Percentiles rank a stretch among this genome's conserved stretches.
These are phyloP conservation scores for Lecanosticta acicola DNA, from an alignment of 2,329 filamentous ascomycete species.

Conservation along the genomic window DNA sequence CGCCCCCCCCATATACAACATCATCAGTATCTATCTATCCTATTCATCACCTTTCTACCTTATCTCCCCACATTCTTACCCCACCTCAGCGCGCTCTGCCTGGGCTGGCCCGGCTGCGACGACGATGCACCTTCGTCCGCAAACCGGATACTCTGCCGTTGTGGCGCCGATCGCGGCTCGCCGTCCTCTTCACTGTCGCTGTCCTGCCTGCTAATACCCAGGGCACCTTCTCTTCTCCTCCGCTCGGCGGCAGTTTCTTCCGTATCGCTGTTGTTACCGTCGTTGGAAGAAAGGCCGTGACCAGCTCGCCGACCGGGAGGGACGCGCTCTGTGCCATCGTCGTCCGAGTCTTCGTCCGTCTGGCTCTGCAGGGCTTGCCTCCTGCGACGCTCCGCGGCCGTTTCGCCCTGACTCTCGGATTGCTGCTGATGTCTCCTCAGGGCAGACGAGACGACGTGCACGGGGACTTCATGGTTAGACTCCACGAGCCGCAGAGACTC, in stretches of 20 bases:
- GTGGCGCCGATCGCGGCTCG: conserved; percentile 8
- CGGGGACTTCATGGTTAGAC: conserved; percentile 43
- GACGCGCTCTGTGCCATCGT: conserved; percentile 36
- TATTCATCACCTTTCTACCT: no score
- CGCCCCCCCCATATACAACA: no score
- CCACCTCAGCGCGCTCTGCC: conserved; percentile 29
- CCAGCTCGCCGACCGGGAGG: conserved; percentile 23
- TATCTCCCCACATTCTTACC: conserved; percentile 27
- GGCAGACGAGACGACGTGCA: conserved; percentile 40
- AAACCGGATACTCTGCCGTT: conserved; percentile 23
- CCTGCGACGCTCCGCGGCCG: conserved; percentile 41
- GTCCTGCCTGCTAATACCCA: conserved; percentile 51
- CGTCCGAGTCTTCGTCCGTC: conserved; percentile 33
- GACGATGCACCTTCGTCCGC: conserved; percentile 19
- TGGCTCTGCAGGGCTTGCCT: conserved; percentile 31
- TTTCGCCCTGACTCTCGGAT: conserved; percentile 23
- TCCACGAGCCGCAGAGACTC: conserved; percentile 41
- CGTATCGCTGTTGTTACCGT: conserved; percentile 34
- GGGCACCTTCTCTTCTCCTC: conserved; percentile 65
- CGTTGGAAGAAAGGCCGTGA: conserved; percentile 10
- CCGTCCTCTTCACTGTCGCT: conserved; percentile 49
- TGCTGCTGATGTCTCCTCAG: conserved; percentile 15
- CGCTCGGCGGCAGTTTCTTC: conserved; percentile 70
- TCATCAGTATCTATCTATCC: no score
- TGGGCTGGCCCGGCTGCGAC: conserved; percentile 9